Evolutionary conservation across 164 flowering plant species (phyloP), one percentile per base, ranked within the genome.

Genomic region (Piper betle): DNA sequence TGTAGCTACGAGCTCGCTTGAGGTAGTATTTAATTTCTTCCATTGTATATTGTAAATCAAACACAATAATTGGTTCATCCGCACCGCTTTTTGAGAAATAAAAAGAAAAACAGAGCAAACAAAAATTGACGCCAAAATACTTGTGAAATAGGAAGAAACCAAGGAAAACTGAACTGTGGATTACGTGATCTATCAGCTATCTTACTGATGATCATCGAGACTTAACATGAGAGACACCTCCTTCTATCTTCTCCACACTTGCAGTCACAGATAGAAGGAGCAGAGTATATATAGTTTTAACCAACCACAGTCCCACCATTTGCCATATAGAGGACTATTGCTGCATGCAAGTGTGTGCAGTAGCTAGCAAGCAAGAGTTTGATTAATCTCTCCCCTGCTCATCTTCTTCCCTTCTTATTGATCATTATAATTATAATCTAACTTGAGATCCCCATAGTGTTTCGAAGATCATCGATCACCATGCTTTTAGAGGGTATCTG

Each of bases 401-500:
- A 5, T 46, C 50, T 10, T 46, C 15, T 9, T 10, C 50, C 10
- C 6, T 6, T 5, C 15, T 46, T 46, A 46, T 46, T 46, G 10
- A 6, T 10, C 50, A 6, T 2, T 10, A 4, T 15, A 46, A 46
- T 46, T 46, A 46, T 25, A 46, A 46, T 9, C 50, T 8, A 12
- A 12, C 50, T 46, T 6, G 50, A 5, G 10, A 12, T 53, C 16
- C 62, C 33, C 11, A 9, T 16, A 37, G 4, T 41, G 5, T 41
- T 42, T 48, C 40, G 6, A 6, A 18, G 18, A 15, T 19, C 18
- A 38, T 53, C 6, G n/a, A 54, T 39, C 55, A 64, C 66, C 66
- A 64, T 9, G 62, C 48, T 37, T 75, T 73, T 39, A 79, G 37
- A 3, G 86, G 89, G 68, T 79, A 84, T 52, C 72, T 72, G 46